Percentiles rank a stretch among this genome's conserved stretches.
Conservation (phyloP, 1,284 basidiomycete species). For the Rhodotorula sp. region DNA sequence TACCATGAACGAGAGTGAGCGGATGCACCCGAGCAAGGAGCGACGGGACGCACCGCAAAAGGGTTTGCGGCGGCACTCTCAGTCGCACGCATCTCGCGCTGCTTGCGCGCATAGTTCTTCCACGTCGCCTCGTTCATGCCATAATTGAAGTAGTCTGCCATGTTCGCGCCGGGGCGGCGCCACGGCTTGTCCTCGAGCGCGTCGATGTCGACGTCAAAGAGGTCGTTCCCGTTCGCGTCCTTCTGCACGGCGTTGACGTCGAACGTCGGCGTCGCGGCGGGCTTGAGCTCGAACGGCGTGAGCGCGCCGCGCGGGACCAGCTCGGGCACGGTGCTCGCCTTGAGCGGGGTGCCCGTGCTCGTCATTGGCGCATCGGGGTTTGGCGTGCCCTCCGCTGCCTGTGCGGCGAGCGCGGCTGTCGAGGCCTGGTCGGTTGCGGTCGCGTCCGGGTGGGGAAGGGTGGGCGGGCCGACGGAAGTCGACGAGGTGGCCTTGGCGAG, state of each 20-base stretch:
- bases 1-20: neutral
- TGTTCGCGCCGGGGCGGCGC: constrained; percentile 87
- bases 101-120: constrained; percentile 85
- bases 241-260: constrained; percentile 41
- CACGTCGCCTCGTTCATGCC: constrained; percentile 97
- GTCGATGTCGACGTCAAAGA: constrained; percentile 83
- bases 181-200: constrained; percentile 80
- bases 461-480: constrained; percentile 15
- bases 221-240: constrained; percentile 38
- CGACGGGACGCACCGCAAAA: constrained; percentile 48
- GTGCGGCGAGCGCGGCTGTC: constrained; percentile 4
- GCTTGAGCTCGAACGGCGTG: constrained; percentile 21
- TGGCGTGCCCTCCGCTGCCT: constrained; percentile 4
- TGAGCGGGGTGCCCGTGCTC: constrained; percentile 4
- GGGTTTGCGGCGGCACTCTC: constrained; percentile 59
- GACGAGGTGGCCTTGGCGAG: constrained; percentile 5
- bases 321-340: constrained; percentile 19
- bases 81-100: constrained; percentile 75
- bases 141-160: constrained; percentile 99
- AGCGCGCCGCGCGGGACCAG: constrained; percentile 39
- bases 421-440: constrained; percentile 18
- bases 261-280: constrained; percentile 38
- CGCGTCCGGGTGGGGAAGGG: constrained; percentile 6
- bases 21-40: too few relatives aligned
- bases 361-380: constrained; percentile 9